Base-by-base conservation (phyloP, 805 yeast species). In the Candida orba region DNA sequence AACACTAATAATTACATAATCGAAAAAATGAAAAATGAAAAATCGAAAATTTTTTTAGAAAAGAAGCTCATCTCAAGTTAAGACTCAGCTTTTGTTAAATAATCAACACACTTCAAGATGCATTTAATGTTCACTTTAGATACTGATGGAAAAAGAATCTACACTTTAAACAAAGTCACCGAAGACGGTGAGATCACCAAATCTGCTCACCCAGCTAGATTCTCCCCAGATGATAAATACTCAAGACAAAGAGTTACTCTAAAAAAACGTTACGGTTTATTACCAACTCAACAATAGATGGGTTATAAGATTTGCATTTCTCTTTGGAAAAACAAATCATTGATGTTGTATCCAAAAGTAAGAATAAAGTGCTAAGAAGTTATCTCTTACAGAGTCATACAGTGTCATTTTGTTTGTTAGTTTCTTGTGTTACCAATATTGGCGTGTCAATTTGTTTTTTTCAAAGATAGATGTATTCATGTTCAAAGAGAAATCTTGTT, bases 121-220 rank as follows among this genome's bases (percentile, higher is more conserved):
- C 99, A 93, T 84, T 84, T 93, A 68, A 93, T 93, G 99, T 93
- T 85, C 89, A 90, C 97, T 49, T 68, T 84, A 62, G 95, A 90
- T 60, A 79, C 80, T 50, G 96, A 90, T 57, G 99, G 99, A 58
- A 91, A 91, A 77, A 84, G 99, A 69, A 67, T 85, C 59, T 93
- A 93, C 78, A 93, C 99, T 43, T 75, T 93, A 55, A 73, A 86
- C 67, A 93, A 93, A 73, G 52, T 63, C 57, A 82, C 95, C 44
- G 89, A 75, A 49, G 68, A 73, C 8, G 98, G 99, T 50, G 96
- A 89, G 66, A 89, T 91, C 73, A 95, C 99, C 63, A 88, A 89
- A 73, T 85, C 96, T 54, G 99, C 99, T 35, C 99, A 93, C 68
- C 99, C 99, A 50, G 99, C 99, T 42, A 84, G 99, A 71, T 93